Percentiles rank a stretch among this genome's conserved stretches.
phyloP scores from a whole-genome alignment of 2,329 filamentous ascomycete species.

The Epichloe uncinata region DNA sequence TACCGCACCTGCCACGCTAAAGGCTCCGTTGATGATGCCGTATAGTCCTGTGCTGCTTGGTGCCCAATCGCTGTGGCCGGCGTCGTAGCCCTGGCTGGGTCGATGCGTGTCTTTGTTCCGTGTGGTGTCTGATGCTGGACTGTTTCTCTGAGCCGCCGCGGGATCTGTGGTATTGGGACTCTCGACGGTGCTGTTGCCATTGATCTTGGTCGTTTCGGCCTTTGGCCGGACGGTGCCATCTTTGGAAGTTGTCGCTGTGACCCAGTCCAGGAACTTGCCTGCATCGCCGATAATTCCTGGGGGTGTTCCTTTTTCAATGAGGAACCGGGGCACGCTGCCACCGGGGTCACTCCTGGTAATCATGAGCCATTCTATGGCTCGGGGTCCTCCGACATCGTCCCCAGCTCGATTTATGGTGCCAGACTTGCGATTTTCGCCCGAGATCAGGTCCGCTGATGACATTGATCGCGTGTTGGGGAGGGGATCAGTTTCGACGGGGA shows the following conservation, averaged over 20 bases:
- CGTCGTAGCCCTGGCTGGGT: slow-evolving; percentile 5
- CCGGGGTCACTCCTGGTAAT: slow-evolving; percentile 80
- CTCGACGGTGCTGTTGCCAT: background rate
- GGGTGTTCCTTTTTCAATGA: slow-evolving; percentile 89
- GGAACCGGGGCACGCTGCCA: slow-evolving; percentile 74
- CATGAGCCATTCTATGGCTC: slow-evolving; percentile 76
- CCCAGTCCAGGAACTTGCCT: slow-evolving; percentile 70
- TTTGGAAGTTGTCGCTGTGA: slow-evolving; percentile 27
- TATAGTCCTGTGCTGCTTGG: slow-evolving; percentile 37
- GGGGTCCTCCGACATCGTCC: slow-evolving; percentile 20
- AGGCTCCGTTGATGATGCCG: slow-evolving; percentile 39
- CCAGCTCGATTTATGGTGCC: slow-evolving; percentile 8
- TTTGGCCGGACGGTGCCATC: background rate
- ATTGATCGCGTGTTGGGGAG: slow-evolving; percentile 17
- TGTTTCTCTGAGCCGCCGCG: background rate
- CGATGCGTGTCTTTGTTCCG: background rate
- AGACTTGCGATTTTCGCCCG: slow-evolving; percentile 15
- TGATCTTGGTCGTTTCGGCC: background rate
- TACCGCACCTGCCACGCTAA: slow-evolving; percentile 35
- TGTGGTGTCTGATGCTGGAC: background rate
- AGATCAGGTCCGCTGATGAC: slow-evolving; percentile 19
- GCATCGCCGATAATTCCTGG: slow-evolving; percentile 68
- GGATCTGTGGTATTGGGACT: background rate
- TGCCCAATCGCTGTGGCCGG: slow-evolving; percentile 17
- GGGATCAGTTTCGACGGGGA: slow-evolving; percentile 41